phyloP scores from a whole-genome alignment of 176 grass and related monocot genomes.

The Carex parvula region DNA sequence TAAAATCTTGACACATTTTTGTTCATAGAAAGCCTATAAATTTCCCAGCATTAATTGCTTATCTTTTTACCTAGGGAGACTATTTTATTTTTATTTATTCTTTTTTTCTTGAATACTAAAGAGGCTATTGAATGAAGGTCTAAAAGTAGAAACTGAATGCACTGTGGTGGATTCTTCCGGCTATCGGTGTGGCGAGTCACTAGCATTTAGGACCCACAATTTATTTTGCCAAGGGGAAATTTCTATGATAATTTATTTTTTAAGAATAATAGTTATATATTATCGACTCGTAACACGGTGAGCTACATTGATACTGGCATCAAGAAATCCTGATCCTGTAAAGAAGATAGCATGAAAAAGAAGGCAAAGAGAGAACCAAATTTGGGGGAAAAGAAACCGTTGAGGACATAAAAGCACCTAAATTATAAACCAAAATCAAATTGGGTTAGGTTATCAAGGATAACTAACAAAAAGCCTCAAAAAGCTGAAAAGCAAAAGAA shows the following conservation, averaged over 20 bases:
- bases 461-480: constrained; percentile 16
- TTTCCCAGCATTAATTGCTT: background rate
- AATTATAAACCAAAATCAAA: background rate
- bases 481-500: constrained; percentile 30
- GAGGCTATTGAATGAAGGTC: background rate
- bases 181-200: background rate
- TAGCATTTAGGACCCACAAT: background rate
- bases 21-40: background rate
- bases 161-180: background rate
- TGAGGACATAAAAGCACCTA: background rate
- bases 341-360: background rate
- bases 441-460: background rate
- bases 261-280: background rate
- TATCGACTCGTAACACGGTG: background rate
- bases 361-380: background rate
- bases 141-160: background rate
- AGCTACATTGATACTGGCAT: background rate
- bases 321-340: background rate
- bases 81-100: background rate
- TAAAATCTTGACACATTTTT: background rate
- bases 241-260: too few species aligned
- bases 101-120: background rate
- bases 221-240: background rate
- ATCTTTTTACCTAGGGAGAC: background rate
- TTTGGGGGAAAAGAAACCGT: background rate